Evolutionary conservation across 1,284 basidiomycete genomes (phyloP), one percentile per base, ranked within the genome.

Genomic region (Boletus nobilissimus): DNA sequence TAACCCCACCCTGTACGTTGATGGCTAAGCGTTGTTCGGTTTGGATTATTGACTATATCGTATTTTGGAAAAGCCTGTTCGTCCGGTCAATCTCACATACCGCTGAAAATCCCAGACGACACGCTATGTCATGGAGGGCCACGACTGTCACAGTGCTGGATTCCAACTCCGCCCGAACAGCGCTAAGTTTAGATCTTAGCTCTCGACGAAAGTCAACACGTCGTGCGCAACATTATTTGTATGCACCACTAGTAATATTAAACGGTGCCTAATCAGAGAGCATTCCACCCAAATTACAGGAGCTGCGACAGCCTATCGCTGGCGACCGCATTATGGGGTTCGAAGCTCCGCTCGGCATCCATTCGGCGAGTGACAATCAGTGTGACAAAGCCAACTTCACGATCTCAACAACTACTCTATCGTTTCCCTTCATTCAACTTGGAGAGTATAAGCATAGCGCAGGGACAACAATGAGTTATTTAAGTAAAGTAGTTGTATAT

Each of bases 351-450:
- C 34, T 66, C 63, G 40, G 70, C 51, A 46, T 5, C 24, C 19
- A 2, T 40, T 65, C 68, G 34, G 68, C 62, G 32, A 57, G 74
- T 72, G 62, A 75, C 63, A 46, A 26, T 2, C 5, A 34, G 24
- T 16, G 24, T 70, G 67, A 70, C 40, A 46, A 51, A 24, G 16
- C 16, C 46, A 29, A 75, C 68, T 46, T 60, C 39, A 48, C 34
- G 51, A 72, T 72, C 69, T 60, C 26, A 14, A 71, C 24, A 66
- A 72, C 48, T 60, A 75, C 63, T 16, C 3, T 34, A 66, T 66
- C 2, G 6, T 48, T 72, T 60, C 66, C 5, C 9, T 48, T 40
- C n/a, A 22, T 67, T 73, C 74, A 75, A 70, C 73, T 65, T 70
- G 32, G 68, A 36, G 8, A 11, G 5, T 22, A 34, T 34, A 68